Percentiles rank a stretch among this genome's conserved stretches.
Evolutionary conservation across 2,329 filamentous ascomycete genomes (phyloP).

Genomic region (Passalora sequoiae): DNA sequence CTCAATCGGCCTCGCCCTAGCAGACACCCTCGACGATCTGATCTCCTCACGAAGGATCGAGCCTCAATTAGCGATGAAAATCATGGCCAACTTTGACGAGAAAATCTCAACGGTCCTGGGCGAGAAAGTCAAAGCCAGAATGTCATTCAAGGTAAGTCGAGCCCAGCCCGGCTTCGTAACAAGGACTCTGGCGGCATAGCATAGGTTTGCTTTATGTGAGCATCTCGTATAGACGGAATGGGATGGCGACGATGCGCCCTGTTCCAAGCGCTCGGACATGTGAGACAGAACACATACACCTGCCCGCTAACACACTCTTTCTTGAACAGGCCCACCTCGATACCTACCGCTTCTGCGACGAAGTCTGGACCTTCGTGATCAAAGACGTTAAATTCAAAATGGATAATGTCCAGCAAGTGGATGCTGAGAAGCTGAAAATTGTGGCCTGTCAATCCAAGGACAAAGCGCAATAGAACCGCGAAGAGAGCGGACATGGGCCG

Average conservation of each 20-base stretch:
- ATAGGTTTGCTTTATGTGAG: too few relatives aligned
- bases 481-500: too few relatives aligned
- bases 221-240: too few relatives aligned
- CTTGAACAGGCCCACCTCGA: slow-evolving; percentile 81
- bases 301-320: too few relatives aligned
- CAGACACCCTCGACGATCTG: slow-evolving; percentile 93
- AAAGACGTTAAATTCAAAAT: slow-evolving; percentile 99
- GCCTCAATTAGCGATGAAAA: slow-evolving; percentile 97
- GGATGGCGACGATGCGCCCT: too few relatives aligned
- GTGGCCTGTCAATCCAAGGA: slow-evolving; percentile 90
- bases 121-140: slow-evolving; percentile 82
- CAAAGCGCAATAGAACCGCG: slow-evolving; percentile 48
- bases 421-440: slow-evolving; percentile 94
- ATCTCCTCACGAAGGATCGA: slow-evolving; percentile 94
- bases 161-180: too few relatives aligned
- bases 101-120: slow-evolving; percentile 85
- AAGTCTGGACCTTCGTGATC: slow-evolving; percentile 99
- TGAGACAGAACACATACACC: too few relatives aligned
- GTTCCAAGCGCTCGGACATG: too few relatives aligned
- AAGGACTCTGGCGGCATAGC: too few relatives aligned
- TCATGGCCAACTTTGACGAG: slow-evolving; percentile 90
- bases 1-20: slow-evolving; percentile 93
- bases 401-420: slow-evolving; percentile 64
- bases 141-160: slow-evolving; percentile 93
- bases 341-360: slow-evolving; percentile 98